These are phyloP conservation scores for Clitopilus hobsonii DNA, from an alignment of 768 basidiomycete genomes.

Conservation along the genomic window DNA sequence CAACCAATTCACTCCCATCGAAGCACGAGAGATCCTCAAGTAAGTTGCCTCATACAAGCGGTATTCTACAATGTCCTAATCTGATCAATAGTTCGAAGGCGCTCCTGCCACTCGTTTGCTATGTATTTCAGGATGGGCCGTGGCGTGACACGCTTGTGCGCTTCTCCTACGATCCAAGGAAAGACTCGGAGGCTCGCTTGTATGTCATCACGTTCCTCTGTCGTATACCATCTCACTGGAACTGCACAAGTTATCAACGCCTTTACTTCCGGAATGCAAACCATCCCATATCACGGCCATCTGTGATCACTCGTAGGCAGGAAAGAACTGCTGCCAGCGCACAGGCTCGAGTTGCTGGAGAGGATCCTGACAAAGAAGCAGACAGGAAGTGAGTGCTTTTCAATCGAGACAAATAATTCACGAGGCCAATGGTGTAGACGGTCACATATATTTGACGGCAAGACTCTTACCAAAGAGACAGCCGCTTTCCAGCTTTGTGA, in stretches of 20 bases:
- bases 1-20: constrained; percentile 69
- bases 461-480: constrained; percentile 73
- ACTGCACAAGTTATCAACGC: constrained; percentile 73
- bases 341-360: constrained; percentile 34
- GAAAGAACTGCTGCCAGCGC: constrained; percentile 42
- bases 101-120: constrained; percentile 75
- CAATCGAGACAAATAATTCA: constrained; percentile 1
- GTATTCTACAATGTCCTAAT: constrained; percentile 3
- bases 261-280: constrained; percentile 87
- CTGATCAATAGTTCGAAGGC: constrained; percentile 61
- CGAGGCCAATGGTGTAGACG: constrained; percentile 31
- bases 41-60: constrained; percentile 28
- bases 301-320: constrained; percentile 66
- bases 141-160: constrained; percentile 88
- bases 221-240: constrained; percentile 2
- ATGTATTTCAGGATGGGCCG: constrained; percentile 91
- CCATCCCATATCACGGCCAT: constrained; percentile 73
- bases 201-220: constrained; percentile 44
- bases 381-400: constrained; percentile 38
- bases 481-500: constrained; percentile 95
- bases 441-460: constrained; percentile 89
- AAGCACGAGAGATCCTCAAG: constrained; percentile 75
- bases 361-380: constrained; percentile 29
- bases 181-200: constrained; percentile 70
- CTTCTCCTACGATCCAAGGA: constrained; percentile 87